Conservation (phyloP, 345 rosid genomes). For the Xanthoceras sorbifolium region DNA sequence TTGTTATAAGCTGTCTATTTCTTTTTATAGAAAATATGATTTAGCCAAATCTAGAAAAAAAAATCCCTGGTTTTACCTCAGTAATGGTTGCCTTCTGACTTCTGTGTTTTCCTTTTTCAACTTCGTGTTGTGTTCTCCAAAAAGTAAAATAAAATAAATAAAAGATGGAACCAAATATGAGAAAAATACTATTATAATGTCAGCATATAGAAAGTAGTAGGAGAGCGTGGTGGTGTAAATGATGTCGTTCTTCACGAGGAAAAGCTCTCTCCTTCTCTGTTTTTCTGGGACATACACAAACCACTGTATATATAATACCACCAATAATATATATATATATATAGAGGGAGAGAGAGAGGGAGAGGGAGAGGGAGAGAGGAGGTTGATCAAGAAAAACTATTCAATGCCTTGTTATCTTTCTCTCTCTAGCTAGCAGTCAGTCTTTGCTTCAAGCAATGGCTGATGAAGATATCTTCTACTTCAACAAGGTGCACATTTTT, state of each 20-base stretch:
- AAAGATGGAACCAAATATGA: too few species aligned
- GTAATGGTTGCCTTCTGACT: too few species aligned
- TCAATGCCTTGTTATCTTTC: neutral
- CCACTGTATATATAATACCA: neutral
- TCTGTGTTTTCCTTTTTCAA: neutral
- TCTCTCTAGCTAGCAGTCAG: neutral
- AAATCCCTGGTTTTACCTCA: too few species aligned
- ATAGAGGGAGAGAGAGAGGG: neutral
- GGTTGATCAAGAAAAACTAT: neutral
- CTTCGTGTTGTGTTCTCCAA: too few species aligned
- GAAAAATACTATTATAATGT: too few species aligned
- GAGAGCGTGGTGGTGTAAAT: constrained; percentile 7
- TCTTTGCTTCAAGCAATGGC: neutral
- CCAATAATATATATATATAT: too few species aligned
- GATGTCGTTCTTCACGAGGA: constrained; percentile 17
- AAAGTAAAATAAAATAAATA: neutral
- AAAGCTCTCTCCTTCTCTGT: constrained; percentile 7
- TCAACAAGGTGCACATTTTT: constrained; percentile 10
- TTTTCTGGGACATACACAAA: neutral
- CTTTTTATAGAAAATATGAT: too few species aligned
- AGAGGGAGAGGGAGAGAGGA: neutral
- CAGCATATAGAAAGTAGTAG: neutral
- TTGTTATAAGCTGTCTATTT: too few species aligned
- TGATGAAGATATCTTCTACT: constrained; percentile 4
- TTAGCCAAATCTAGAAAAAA: too few species aligned